Percentiles rank a stretch among this genome's conserved stretches.
These are phyloP conservation scores for Petasospora rhodanensis DNA, from an alignment of 1,139 yeast genomes.

Conservation along the genomic window DNA sequence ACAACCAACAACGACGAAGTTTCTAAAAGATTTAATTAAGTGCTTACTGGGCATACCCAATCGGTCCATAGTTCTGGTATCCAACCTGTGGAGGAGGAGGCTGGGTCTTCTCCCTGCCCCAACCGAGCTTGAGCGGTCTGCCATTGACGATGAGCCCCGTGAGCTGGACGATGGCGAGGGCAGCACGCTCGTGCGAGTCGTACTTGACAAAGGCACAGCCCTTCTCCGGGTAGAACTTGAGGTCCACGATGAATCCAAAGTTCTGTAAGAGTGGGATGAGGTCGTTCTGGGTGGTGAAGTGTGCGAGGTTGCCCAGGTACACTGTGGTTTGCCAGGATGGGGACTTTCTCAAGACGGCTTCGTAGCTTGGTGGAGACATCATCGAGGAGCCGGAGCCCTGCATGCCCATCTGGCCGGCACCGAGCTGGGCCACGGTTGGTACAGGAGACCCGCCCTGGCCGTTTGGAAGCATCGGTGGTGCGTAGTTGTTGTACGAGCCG, in stretches of 20 bases:
- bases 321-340: constrained; percentile 89
- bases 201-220: constrained; percentile 85
- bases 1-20: no score
- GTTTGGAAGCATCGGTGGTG: no score
- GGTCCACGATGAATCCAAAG: constrained; percentile 79
- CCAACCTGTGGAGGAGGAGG: no score
- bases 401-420: constrained; percentile 10
- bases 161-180: constrained; percentile 78
- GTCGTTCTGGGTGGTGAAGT: constrained; percentile 67
- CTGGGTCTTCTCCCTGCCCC: constrained; percentile 58
- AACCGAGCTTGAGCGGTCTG: constrained; percentile 76
- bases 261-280: constrained; percentile 71
- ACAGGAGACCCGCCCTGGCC: neutral
- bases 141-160: constrained; percentile 76
- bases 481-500: no score
- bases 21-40: no score
- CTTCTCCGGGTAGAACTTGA: constrained; percentile 75
- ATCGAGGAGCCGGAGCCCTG: constrained; percentile 14
- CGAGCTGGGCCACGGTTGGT: constrained; percentile 3
- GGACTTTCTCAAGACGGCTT: constrained; percentile 66
- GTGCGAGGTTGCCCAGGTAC: constrained; percentile 81
- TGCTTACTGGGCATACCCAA: constrained; percentile 32
- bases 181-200: constrained; percentile 85
- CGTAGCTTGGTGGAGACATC: constrained; percentile 56
- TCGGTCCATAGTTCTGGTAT: constrained; percentile 34